Conservation (phyloP, 2,329 filamentous ascomycete species). For the Talaromyces sp. region DNA sequence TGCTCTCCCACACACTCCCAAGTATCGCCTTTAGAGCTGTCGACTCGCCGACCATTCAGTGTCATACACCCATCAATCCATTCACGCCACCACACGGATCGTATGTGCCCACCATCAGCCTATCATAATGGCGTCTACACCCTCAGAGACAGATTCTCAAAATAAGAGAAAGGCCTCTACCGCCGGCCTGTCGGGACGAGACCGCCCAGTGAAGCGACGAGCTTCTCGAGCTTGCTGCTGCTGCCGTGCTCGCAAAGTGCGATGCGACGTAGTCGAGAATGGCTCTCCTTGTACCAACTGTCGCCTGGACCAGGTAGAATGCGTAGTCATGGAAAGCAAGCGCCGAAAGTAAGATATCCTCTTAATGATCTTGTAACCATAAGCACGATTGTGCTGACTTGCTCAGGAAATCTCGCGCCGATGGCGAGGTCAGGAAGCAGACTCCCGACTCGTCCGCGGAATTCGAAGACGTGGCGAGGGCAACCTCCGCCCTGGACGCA, state of each 20-base stretch:
- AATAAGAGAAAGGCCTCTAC: constrained; percentile 53
- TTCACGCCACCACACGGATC: neutral
- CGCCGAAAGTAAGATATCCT: constrained; percentile 50
- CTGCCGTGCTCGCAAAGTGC: constrained; percentile 82
- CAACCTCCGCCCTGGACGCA: constrained; percentile 25
- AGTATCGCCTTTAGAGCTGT: neutral
- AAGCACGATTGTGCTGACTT: constrained; percentile 2
- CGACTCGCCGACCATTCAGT: neutral
- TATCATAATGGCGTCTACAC: constrained; percentile 2
- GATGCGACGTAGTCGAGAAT: constrained; percentile 86
- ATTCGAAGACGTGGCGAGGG: constrained; percentile 28
- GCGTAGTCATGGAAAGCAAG: constrained; percentile 69
- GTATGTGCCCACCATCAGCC: neutral
- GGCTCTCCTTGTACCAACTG: constrained; percentile 84
- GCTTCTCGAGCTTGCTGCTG: constrained; percentile 89
- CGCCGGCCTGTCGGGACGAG: constrained; percentile 47
- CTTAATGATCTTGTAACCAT: neutral
- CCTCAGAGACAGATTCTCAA: constrained; percentile 26
- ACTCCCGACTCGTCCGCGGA: constrained; percentile 30
- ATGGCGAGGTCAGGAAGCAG: constrained; percentile 29
- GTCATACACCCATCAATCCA: neutral
- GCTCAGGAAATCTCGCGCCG: constrained; percentile 35
- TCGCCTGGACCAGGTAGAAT: constrained; percentile 50
- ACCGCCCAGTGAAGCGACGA: constrained; percentile 67
- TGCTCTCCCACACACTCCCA: neutral